Evolutionary conservation across 805 yeast genomes (phyloP).

Genomic region (Yarrowia divulgata): DNA sequence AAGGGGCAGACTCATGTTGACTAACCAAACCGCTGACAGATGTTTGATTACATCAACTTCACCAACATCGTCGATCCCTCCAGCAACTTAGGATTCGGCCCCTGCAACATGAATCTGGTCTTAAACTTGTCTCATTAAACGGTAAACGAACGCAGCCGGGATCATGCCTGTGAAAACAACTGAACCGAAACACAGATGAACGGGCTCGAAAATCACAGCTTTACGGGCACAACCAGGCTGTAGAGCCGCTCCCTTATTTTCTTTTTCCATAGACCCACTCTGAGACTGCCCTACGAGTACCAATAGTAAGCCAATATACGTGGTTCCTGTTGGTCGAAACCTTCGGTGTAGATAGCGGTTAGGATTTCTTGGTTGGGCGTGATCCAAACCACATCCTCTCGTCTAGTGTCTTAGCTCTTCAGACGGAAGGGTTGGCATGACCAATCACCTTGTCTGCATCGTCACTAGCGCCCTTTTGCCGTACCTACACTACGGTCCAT

Average conservation of each 20-base stretch:
- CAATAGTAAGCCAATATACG: not conserved
- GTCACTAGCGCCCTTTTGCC: too few species aligned
- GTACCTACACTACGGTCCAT: too few species aligned
- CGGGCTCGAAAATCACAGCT: too few species aligned
- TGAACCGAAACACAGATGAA: too few species aligned
- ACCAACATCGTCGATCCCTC: too few species aligned
- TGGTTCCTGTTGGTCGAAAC: constrained; percentile 30
- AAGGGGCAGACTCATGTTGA: too few species aligned
- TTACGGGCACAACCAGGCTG: too few species aligned
- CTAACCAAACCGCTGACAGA: too few species aligned
- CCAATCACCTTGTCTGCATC: not conserved
- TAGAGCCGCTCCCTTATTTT: too few species aligned
- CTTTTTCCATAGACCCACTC: not conserved
- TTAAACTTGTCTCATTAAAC: not conserved
- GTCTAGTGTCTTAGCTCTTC: not conserved
- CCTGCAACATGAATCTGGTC: not conserved
- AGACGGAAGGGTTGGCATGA: not conserved
- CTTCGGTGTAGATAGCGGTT: constrained; percentile 19
- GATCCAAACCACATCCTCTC: not conserved
- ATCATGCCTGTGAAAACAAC: too few species aligned
- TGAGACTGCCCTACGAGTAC: too few species aligned
- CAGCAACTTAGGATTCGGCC: not conserved
- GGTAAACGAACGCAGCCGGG: not conserved
- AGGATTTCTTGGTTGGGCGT: constrained; percentile 8
- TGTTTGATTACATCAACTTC: too few species aligned